Percentiles rank a stretch among this genome's conserved stretches.
phyloP scores from a whole-genome alignment of 163 green algal genomes.

The Chloroidium sp. region DNA sequence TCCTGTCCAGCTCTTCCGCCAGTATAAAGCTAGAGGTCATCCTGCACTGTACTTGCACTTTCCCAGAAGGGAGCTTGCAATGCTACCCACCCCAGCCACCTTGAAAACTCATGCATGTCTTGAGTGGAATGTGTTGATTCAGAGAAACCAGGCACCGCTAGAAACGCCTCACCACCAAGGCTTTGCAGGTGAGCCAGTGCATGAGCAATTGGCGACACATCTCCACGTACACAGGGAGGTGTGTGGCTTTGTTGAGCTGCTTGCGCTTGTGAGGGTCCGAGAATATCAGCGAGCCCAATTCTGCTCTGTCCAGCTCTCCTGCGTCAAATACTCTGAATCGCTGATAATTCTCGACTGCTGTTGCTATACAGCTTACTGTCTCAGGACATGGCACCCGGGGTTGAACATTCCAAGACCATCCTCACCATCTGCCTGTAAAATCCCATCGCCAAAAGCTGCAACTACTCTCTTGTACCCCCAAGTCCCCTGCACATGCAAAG shows the following conservation, averaged over 20 bases:
- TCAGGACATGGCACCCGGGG: not conserved
- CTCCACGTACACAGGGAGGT: constrained; percentile 52
- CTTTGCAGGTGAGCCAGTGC: constrained; percentile 36
- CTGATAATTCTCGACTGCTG: not conserved
- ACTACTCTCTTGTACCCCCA: constrained; percentile 65
- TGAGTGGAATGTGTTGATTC: too few relatives aligned
- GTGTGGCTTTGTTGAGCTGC: constrained; percentile 64
- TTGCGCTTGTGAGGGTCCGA: constrained; percentile 26
- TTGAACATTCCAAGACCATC: too few relatives aligned
- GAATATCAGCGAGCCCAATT: constrained; percentile 57
- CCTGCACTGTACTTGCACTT: too few relatives aligned
- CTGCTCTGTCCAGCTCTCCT: constrained; percentile 56
- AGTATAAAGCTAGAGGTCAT: too few relatives aligned
- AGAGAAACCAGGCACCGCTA: not conserved
- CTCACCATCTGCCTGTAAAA: constrained; percentile 43
- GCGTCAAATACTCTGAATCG: not conserved
- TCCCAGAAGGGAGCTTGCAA: not conserved
- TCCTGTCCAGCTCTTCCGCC: too few relatives aligned
- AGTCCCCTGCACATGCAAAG: constrained; percentile 25
- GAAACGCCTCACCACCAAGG: constrained; percentile 36
- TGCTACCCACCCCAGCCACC: not conserved
- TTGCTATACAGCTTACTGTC: not conserved
- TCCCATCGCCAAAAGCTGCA: constrained; percentile 39
- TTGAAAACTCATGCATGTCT: too few relatives aligned
- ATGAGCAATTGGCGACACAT: constrained; percentile 37